Evolutionary conservation across 805 yeast genomes (phyloP), one percentile per base, ranked within the genome.

Genomic region (Kockiozyma suomiensis): DNA sequence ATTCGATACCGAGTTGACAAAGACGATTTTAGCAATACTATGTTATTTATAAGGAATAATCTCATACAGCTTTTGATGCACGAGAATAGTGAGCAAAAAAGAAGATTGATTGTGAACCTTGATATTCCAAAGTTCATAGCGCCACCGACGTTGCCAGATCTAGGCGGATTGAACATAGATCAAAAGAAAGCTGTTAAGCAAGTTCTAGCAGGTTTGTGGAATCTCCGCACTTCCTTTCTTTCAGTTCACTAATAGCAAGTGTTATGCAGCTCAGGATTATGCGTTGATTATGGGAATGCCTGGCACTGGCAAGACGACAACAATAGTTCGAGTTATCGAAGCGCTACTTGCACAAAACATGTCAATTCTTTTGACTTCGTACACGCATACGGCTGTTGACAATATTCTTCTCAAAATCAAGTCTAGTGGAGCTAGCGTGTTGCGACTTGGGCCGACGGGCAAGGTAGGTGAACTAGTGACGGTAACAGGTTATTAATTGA

Each of bases 341-440:
- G 76, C 81, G 42, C 71, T 94, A 30, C 86, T 85, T 2, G 73
- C 75, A 0, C 79, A 80, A 49, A 84, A 83, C 1, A 88, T 88
- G 69, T 78, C 87, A 0, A 86, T 94, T 0, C 75, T 94, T 25
- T 74, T 94, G 50, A 83, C 97, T 0, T 88, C 97, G 0, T 91
- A 89, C 70, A 94, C 99, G 0, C 96, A 94, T 71, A 88, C 97
- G 0, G 98, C 99, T 0, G 97, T 94, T 4, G 99, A 94, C 71
- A 94, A 94, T 68, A 90, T 94, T 53, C 74, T 93, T 54, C 74
- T 89, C 43, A 94, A 94, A 71, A 73, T 94, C n/a, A 70, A 76
- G 45, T 76, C 77, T 26, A 75, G 78, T 25, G 74, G 74, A 5
- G 72, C 81, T 1, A 76, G 77, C 3, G 81, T 92, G 17, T 72